Base-by-base conservation (phyloP, 352 stramenopile species). In the Globisporangium cylindrosporum region DNA sequence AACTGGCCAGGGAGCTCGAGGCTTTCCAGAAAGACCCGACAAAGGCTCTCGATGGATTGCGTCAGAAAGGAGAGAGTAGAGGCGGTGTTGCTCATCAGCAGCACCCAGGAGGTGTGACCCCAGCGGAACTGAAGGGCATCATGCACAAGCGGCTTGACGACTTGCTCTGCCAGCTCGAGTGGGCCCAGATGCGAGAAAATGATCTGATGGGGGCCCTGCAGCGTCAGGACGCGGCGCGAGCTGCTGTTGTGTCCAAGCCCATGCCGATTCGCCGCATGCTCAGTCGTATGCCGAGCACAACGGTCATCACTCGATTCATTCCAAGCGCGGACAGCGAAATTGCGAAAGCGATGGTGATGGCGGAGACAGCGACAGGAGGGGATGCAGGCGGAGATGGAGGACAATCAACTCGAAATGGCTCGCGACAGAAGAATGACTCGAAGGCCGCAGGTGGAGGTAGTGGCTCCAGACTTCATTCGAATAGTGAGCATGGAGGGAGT, bases 121-220 rank as follows among this genome's bases (percentile, higher is more conserved):
- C 63, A 22, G 61, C 73, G 1, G 73, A 81, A 22, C 68, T 85
- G 62, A 81, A 82, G 38, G 69, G 70, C 5, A 73, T 82, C 46
- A 75, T 82, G 25, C 73, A 73, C 29, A 83, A 86, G 67, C 79
- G 74, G 36, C 46, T 90, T 8, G 81, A 90, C 41, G 68, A 77
- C 20, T 54, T 83, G 9, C 69, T 84, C 29, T 63, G 59, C 4
- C 77, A 84, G 22, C 49, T 91, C 10, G 86, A 94, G 51, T 79
- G 79, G 66, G 72, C 84, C 6, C 71, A 77, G 25, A 94, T 94
- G 86, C 77, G 80, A 4, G 86, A 94, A 48, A 81, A 91, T 63
- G 86, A 94, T 53, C 57, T 92, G 22, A 27, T 84, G 10, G 77
- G 76, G 0, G 62, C 78, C 18, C 22, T 87, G 29, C 68, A 43